These are phyloP conservation scores for Fusarium sp. DNA, from an alignment of 2,329 filamentous ascomycete genomes.

Conservation along the genomic window DNA sequence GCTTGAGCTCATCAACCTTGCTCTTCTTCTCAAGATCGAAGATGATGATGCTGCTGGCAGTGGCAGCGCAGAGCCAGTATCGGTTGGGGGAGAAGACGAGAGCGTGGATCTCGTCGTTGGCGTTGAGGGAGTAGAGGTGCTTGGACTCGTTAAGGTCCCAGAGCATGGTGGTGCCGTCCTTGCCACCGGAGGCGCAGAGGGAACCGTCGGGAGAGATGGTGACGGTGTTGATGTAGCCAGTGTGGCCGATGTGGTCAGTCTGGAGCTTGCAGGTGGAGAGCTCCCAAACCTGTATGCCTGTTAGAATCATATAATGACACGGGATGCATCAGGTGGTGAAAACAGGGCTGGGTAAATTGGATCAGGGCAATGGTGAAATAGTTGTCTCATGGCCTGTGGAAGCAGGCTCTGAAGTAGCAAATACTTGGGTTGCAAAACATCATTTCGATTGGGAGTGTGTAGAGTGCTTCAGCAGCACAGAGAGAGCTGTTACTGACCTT, in stretches of 20 bases:
- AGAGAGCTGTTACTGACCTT: conserved; percentile 79
- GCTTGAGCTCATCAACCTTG: conserved; percentile 99
- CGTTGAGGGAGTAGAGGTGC: conserved; percentile 99
- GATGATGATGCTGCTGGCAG: conserved; percentile 98
- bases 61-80: conserved; percentile 99
- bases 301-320: conserved; percentile 21
- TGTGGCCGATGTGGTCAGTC: conserved; percentile 99
- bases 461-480: background rate
- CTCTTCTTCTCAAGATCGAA: conserved; percentile 99
- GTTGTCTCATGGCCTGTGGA: conserved; percentile 91
- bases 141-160: conserved; percentile 99
- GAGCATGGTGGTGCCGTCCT: conserved; percentile 99
- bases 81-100: conserved; percentile 99
- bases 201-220: conserved; percentile 99
- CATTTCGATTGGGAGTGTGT: conserved; percentile 66
- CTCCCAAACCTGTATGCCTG: conserved; percentile 86
- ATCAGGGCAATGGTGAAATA: conserved; percentile 88
- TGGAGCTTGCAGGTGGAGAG: conserved; percentile 99
- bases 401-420: conserved; percentile 99
- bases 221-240: conserved; percentile 99
- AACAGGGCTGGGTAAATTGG: conserved; percentile 33
- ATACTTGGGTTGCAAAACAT: conserved; percentile 97
- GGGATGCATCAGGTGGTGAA: conserved; percentile 3
- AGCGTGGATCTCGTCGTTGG: conserved; percentile 99
- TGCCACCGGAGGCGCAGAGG: conserved; percentile 98